Conservation (phyloP, 257 asterid species). For the Przewalskia tangutica region DNA sequence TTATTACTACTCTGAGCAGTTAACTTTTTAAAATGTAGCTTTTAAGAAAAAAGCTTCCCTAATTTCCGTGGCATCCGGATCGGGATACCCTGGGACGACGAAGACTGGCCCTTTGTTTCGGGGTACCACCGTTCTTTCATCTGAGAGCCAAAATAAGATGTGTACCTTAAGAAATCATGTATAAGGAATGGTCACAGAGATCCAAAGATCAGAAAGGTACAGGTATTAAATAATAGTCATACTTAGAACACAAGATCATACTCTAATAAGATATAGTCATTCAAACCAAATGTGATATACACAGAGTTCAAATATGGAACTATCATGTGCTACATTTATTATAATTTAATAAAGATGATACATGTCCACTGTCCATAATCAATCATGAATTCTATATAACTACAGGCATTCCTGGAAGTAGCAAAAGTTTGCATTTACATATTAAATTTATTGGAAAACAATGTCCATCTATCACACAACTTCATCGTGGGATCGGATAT, state of each 20-base stretch:
- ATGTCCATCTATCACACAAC: conserved; percentile 18
- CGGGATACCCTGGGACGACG: too few species aligned
- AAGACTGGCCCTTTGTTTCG: too few species aligned
- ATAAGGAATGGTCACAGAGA: neutral
- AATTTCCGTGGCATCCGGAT: too few species aligned
- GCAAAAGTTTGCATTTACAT: conserved; percentile 18
- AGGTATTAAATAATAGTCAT: neutral
- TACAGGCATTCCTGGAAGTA: conserved; percentile 37
- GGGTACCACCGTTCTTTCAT: too few species aligned
- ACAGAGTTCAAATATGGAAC: neutral
- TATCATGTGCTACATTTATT: neutral
- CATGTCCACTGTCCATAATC: neutral
- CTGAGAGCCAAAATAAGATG: neutral
- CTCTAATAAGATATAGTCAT: neutral
- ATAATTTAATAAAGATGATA: neutral
- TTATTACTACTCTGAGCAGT: neutral
- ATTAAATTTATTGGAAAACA: conserved; percentile 19
- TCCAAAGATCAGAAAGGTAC: neutral
- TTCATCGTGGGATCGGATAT: conserved; percentile 23
- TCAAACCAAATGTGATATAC: neutral
- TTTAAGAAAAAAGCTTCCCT: too few species aligned
- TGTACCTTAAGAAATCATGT: neutral
- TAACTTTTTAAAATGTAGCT: neutral
- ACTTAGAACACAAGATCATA: neutral
- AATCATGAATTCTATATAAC: conserved; percentile 8